A percentile compares a stretch with the other conserved stretches of the same genome.
These are phyloP conservation scores for Coemansia sp. DNA, from an alignment of 192 early-diverging fungal species.

Conservation along the genomic window DNA sequence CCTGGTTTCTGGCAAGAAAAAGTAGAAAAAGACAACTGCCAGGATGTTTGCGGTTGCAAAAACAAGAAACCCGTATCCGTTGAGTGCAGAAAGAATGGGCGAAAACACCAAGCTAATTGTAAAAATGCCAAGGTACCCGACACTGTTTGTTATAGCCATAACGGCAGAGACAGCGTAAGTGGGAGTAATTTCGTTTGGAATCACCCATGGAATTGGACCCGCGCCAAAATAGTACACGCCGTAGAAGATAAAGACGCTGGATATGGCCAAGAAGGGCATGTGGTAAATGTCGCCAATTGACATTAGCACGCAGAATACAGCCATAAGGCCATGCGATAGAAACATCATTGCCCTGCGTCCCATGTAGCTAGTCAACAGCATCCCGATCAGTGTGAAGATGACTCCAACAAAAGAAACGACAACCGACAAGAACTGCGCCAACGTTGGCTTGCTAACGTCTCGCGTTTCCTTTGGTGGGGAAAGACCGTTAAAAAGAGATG, in stretches of 20 bases:
- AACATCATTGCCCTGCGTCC: conserved; percentile 71
- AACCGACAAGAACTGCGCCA: conserved; percentile 40
- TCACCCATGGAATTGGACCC: conserved; percentile 78
- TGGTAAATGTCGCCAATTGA: conserved; percentile 59
- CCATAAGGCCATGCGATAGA: conserved; percentile 60
- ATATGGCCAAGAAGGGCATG: conserved; percentile 55
- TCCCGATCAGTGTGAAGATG: conserved; percentile 18
- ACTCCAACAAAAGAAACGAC: conserved; percentile 32
- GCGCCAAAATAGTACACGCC: conserved; percentile 70
- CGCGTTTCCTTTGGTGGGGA: neutral
- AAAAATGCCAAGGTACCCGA: conserved; percentile 66
- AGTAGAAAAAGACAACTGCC: conserved; percentile 59
- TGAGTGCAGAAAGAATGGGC: conserved; percentile 36
- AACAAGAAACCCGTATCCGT: conserved; percentile 58
- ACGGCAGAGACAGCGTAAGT: conserved; percentile 69
- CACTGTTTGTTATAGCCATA: conserved; percentile 61
- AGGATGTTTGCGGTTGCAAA: conserved; percentile 63
- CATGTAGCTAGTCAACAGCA: conserved; percentile 61
- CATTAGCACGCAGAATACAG: conserved; percentile 58
- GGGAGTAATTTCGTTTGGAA: conserved; percentile 73
- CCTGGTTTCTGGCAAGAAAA: conserved; percentile 79
- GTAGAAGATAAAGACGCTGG: conserved; percentile 69
- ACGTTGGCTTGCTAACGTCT: conserved; percentile 18
- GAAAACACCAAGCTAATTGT: conserved; percentile 60
- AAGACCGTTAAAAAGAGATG: conserved; percentile 62